These are phyloP conservation scores for Geoglossum cookeanum DNA, from an alignment of 2,329 filamentous ascomycete genomes.

Conservation along the genomic window DNA sequence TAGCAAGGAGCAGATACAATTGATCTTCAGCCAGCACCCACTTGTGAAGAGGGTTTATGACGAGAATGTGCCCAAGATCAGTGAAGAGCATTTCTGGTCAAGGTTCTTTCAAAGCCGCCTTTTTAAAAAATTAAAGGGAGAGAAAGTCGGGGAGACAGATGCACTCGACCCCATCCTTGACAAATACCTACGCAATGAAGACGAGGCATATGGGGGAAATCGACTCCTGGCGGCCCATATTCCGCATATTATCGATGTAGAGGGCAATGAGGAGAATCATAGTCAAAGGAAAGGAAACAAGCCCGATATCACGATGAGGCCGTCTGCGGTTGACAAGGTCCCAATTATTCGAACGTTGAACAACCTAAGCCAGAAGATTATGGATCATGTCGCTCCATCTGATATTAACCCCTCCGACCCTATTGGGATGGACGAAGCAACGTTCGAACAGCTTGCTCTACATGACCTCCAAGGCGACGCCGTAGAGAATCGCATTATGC, in stretches of 20 bases:
- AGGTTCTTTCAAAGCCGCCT: constrained; percentile 83
- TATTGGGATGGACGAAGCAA: constrained; percentile 43
- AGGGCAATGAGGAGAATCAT: constrained; percentile 88
- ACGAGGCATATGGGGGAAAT: constrained; percentile 28
- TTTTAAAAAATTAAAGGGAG: constrained; percentile 79
- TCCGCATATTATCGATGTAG: constrained; percentile 77
- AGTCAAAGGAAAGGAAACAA: constrained; percentile 73
- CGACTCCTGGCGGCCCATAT: constrained; percentile 41
- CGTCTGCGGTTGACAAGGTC: constrained; percentile 51
- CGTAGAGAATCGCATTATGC: constrained; percentile 56
- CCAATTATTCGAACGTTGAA: constrained; percentile 84
- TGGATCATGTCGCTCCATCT: constrained; percentile 66
- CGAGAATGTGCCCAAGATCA: constrained; percentile 69
- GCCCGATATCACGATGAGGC: constrained; percentile 79
- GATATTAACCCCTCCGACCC: constrained; percentile 49
- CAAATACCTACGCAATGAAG: constrained; percentile 60
- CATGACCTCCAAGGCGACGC: constrained; percentile 60
- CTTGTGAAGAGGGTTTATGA: constrained; percentile 81
- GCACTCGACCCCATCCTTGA: constrained; percentile 64
- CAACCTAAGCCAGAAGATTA: constrained; percentile 77
- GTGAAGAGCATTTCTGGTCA: constrained; percentile 73
- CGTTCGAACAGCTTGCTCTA: constrained; percentile 55
- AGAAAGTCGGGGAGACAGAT: constrained; percentile 65
- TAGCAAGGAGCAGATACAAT: constrained; percentile 75
- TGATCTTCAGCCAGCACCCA: constrained; percentile 86